These are phyloP conservation scores for Cryptococcus sp. DNA, from an alignment of 1,284 basidiomycete species.

Conservation along the genomic window DNA sequence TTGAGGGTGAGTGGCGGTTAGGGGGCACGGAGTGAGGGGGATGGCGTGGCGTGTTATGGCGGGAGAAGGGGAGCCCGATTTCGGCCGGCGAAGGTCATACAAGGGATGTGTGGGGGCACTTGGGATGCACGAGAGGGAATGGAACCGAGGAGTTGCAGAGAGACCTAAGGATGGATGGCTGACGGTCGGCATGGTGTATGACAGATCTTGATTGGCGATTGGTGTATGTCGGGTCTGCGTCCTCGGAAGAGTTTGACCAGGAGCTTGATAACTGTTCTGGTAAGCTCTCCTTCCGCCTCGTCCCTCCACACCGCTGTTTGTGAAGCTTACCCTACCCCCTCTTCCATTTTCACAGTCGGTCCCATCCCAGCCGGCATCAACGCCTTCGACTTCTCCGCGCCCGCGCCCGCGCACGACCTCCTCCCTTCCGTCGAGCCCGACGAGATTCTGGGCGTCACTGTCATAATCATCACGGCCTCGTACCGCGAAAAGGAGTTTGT, in stretches of 20 bases:
- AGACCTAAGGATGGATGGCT: neutral
- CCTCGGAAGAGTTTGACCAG: conserved; percentile 86
- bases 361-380: conserved; percentile 93
- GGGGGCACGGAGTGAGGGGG: neutral
- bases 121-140: no score
- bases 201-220: conserved; percentile 95
- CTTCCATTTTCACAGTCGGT: conserved; percentile 57
- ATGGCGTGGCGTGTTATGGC: conserved; percentile 95
- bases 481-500: conserved; percentile 97
- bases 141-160: no score
- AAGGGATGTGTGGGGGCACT: no score
- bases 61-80: conserved; percentile 50
- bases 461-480: conserved; percentile 87
- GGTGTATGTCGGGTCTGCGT: conserved; percentile 94
- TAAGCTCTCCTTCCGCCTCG: conserved; percentile 23
- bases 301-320: neutral
- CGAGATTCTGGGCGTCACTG: conserved; percentile 69
- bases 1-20: conserved; percentile 63
- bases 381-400: conserved; percentile 90
- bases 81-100: no score
- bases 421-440: conserved; percentile 62
- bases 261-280: conserved; percentile 91
- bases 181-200: neutral
- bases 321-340: neutral
- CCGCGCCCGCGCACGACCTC: conserved; percentile 66